Conservation (phyloP, 345 rosid genomes). For the Eucalyptus dawsonii region DNA sequence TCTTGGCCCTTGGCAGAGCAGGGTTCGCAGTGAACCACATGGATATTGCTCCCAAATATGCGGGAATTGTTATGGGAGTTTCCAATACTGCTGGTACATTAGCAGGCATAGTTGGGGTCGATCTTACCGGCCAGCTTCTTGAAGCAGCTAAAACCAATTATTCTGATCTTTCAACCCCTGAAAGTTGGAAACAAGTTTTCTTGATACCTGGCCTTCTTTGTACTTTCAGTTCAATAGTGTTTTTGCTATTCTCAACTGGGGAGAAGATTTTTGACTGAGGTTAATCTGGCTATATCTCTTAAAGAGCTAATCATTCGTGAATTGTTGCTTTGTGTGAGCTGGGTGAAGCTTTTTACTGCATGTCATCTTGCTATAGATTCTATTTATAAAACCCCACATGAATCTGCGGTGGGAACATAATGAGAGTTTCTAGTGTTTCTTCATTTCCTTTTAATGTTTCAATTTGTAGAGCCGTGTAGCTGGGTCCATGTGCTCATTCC, state of each 20-base stretch:
- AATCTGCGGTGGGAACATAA: not conserved
- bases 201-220: constrained; percentile 82
- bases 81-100: constrained; percentile 96
- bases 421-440: not conserved
- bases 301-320: not conserved
- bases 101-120: constrained; percentile 91
- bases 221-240: constrained; percentile 64
- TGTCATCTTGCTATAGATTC: not conserved
- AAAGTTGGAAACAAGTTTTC: constrained; percentile 86
- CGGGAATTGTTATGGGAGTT: constrained; percentile 95
- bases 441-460: not conserved
- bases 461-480: not conserved
- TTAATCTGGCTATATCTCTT: not conserved
- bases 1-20: constrained; percentile 88
- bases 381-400: not conserved
- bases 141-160: constrained; percentile 70
- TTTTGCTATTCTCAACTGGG: constrained; percentile 75
- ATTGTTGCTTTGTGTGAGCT: not conserved
- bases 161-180: constrained; percentile 84
- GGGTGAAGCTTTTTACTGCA: not conserved
- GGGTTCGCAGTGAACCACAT: constrained; percentile 98
- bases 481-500: not conserved
- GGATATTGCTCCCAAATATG: constrained; percentile 97
- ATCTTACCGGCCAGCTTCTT: constrained; percentile 75
- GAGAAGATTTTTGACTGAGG: constrained; percentile 91